Base-by-base conservation (phyloP, 2,329 filamentous ascomycete genomes). In the Exophiala aquamarina region DNA sequence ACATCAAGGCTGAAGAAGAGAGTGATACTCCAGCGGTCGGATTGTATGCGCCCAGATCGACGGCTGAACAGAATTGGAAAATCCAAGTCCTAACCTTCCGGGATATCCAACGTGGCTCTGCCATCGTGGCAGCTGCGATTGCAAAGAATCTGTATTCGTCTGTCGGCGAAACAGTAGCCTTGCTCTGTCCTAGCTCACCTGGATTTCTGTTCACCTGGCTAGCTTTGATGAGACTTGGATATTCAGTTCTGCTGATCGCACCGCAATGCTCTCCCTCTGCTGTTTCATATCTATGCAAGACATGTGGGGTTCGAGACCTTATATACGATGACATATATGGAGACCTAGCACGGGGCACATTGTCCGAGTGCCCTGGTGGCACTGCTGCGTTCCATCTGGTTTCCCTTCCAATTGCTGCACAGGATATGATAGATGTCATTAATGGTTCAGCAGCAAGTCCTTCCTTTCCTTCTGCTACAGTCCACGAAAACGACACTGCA, bases 141-240 rank as follows among this genome's bases (percentile, higher is more conserved):
- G 51, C 31, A 32, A 38, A 18, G 35, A 47, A 21, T 19, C 48
- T 58, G 14, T 20, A 33, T 21, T 10, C 31, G 50, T 62, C 21
- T 13, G n/a, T 41, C 4, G 36, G 43, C 9, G 32, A 52, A 28
- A 71, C 72, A 0, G 66, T 81, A 2, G 82, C 74, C 0, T 59
- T 86, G 8, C 61, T 86, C 0, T 78, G 75, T 48, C 69, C 74
- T 0, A 85, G 80, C 56, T 79, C 75, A 0, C 60, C 74, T 0
- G 72, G 78, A 8, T 83, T 86, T 44, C 65, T 84, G 0, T 70
- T 83, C 41, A 72, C 74, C 0, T 85, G 79, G 80, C 66, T 85
- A 2, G 81, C 72, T 0, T 65, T 85, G 32, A 77, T 83, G 60
- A 68, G 72, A 8, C 58, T 80, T 33, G 81, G 81, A 0, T 70